A percentile compares a stretch with the other conserved stretches of the same genome.
phyloP scores from a whole-genome alignment of 345 rosid genomes.

The Arabidopsis suecica region DNA sequence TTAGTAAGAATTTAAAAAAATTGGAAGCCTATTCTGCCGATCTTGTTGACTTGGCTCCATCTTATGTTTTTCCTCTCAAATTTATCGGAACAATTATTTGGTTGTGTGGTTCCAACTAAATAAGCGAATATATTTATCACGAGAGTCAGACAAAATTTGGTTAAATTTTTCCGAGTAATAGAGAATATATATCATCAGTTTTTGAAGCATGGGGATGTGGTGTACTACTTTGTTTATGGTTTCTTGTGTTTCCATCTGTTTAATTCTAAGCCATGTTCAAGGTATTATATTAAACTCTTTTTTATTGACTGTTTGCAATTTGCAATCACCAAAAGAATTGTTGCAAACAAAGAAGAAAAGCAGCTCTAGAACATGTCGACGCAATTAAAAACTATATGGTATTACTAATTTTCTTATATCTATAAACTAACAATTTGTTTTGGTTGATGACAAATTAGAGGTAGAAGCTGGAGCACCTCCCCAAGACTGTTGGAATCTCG shows the following conservation, averaged over 20 bases:
- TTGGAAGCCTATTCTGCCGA: neutral
- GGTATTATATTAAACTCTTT: neutral
- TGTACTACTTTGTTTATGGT: conserved; percentile 11
- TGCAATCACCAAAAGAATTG: neutral
- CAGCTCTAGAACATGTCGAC: too few relatives aligned
- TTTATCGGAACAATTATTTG: neutral
- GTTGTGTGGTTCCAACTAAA: neutral
- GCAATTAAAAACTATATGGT: too few relatives aligned
- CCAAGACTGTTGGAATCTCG: neutral
- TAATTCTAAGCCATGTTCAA: conserved; percentile 18
- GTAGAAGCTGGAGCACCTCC: conserved; percentile 5
- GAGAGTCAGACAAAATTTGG: neutral
- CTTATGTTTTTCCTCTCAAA: neutral
- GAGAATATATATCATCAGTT: neutral
- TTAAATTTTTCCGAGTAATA: neutral
- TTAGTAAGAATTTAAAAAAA: neutral
- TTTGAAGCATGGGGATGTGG: conserved; percentile 21
- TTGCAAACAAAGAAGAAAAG: too few relatives aligned
- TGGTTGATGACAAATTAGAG: conserved; percentile 5
- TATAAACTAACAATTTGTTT: neutral
- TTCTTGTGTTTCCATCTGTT: conserved; percentile 23
- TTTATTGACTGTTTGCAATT: too few relatives aligned
- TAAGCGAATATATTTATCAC: neutral
- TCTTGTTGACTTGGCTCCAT: conserved; percentile 6
- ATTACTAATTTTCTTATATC: neutral